A percentile compares a stretch with the other conserved stretches of the same genome.
Conservation (phyloP, 129 eudicot genomes). For the Tagetes patula region DNA sequence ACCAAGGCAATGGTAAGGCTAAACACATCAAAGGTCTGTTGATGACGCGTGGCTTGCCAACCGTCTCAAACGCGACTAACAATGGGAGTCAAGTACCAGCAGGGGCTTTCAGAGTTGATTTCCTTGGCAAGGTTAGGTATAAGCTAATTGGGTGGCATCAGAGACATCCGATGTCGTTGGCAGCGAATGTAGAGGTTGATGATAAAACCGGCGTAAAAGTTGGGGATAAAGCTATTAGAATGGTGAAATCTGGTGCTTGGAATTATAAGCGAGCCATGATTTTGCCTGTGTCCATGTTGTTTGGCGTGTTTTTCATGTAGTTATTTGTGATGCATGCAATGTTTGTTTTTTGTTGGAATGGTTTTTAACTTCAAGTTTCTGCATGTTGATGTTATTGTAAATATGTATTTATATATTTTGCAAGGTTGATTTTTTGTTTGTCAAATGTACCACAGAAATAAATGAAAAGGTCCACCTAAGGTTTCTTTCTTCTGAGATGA, state of each 20-base stretch:
- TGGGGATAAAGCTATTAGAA: constrained; percentile 28
- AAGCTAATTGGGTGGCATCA: constrained; percentile 24
- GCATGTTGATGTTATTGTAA: not conserved
- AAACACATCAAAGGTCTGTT: constrained; percentile 27
- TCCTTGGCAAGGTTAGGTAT: constrained; percentile 31
- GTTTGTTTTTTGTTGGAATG: not conserved
- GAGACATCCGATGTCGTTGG: constrained; percentile 22
- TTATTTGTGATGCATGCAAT: not conserved
- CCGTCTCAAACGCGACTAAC: not conserved
- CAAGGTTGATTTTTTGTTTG: constrained; percentile 1
- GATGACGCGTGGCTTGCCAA: constrained; percentile 19
- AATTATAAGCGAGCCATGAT: not conserved
- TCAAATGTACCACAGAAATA: not conserved
- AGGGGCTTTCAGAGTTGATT: constrained; percentile 29
- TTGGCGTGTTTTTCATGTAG: constrained; percentile 4
- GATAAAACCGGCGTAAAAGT: constrained; percentile 27
- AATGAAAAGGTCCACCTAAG: not conserved
- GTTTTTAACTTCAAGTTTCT: not conserved
- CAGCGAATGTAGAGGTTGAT: constrained; percentile 24
- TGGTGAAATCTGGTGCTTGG: constrained; percentile 26
- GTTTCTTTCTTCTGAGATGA: not conserved
- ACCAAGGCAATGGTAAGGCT: constrained; percentile 33
- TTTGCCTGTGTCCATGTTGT: constrained; percentile 19
- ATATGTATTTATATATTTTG: not conserved
- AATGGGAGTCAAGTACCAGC: constrained; percentile 8